phyloP scores from a whole-genome alignment of 352 stramenopile species.

The Globisporangium lucens region DNA sequence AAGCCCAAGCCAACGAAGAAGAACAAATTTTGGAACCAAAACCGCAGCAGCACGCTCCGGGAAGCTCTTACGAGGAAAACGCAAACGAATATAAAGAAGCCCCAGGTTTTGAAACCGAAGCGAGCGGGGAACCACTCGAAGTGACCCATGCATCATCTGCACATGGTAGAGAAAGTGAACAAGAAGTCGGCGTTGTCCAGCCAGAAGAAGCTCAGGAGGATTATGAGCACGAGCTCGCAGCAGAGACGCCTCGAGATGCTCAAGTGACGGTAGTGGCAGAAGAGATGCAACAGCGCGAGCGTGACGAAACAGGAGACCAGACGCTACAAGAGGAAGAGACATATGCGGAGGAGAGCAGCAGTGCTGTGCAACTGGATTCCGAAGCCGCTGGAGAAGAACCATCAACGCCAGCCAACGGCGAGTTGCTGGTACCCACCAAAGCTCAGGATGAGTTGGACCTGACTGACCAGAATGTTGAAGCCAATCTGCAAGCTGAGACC shows the following conservation, averaged over 20 bases:
- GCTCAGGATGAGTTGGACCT: background rate
- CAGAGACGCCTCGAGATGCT: conserved; percentile 4
- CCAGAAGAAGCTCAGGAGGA: conserved; percentile 1
- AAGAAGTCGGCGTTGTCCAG: background rate
- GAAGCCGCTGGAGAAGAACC: background rate
- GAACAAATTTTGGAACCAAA: background rate
- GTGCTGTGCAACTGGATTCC: background rate
- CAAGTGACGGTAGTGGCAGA: background rate
- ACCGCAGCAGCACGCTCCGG: background rate
- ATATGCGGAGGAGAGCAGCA: background rate
- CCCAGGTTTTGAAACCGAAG: background rate
- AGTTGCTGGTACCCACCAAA: background rate
- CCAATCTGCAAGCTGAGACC: too few species aligned
- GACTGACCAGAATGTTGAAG: background rate
- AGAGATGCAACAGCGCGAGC: background rate
- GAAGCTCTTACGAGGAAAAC: background rate
- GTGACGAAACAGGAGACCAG: background rate
- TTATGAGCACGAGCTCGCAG: conserved; percentile 11
- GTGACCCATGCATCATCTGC: background rate
- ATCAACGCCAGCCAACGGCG: background rate
- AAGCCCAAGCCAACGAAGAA: background rate
- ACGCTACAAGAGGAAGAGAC: background rate
- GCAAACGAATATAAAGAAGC: background rate
- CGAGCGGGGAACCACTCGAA: too few species aligned
- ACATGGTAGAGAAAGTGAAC: background rate